Evolutionary conservation across 805 yeast species (phyloP).

Genomic region (Yamadazyma olivae): DNA sequence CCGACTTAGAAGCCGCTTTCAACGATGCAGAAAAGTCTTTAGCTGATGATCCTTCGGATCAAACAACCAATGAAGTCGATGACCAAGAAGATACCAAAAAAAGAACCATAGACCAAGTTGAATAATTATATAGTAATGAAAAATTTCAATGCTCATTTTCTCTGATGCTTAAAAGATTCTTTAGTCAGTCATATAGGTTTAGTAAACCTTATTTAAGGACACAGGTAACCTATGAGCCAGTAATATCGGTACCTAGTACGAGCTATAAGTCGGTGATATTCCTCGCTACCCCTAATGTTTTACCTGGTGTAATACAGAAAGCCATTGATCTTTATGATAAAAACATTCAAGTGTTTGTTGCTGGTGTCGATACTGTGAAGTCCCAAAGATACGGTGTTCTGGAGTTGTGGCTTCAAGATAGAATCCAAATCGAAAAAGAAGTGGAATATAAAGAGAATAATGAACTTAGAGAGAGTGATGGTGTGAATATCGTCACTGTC

Average conservation of each 20-base stretch:
- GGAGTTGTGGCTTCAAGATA: conserved; percentile 34
- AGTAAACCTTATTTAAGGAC: background rate
- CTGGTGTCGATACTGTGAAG: conserved; percentile 37
- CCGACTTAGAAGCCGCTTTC: no score
- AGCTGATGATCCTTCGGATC: background rate
- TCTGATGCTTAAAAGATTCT: conserved; percentile 1
- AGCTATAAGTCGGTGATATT: conserved; percentile 25
- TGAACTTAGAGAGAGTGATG: conserved; percentile 30
- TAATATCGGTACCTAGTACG: background rate
- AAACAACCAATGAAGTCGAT: background rate
- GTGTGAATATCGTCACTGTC: conserved; percentile 31
- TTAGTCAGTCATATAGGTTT: conserved; percentile 6
- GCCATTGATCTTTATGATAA: conserved; percentile 24
- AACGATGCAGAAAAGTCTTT: conserved; percentile 1
- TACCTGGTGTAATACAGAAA: conserved; percentile 27
- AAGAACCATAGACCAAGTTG: conserved; percentile 7
- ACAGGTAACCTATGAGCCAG: background rate
- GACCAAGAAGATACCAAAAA: background rate
- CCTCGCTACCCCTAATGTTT: conserved; percentile 33
- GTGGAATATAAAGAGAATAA: conserved; percentile 18
- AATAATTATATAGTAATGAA: background rate
- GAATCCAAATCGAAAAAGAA: conserved; percentile 9
- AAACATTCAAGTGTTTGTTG: conserved; percentile 35
- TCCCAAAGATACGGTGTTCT: conserved; percentile 33
- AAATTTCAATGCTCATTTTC: background rate